Percentiles rank a stretch among this genome's conserved stretches.
phyloP scores from a whole-genome alignment of 2,329 filamentous ascomycete genomes.

The Neurospora crassa region DNA sequence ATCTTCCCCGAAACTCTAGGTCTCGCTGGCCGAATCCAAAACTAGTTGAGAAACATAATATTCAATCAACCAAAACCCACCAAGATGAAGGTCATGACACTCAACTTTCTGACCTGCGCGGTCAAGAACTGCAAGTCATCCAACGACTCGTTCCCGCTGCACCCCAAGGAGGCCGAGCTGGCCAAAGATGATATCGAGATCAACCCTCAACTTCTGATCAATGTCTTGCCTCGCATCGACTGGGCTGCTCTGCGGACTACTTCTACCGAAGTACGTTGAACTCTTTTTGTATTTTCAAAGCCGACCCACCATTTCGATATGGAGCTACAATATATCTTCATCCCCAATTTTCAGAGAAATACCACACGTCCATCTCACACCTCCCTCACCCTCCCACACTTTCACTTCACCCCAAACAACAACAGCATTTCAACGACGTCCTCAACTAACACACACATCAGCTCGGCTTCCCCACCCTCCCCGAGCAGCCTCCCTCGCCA shows the following conservation, averaged over 20 bases:
- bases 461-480: conserved; percentile 71
- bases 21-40: neutral
- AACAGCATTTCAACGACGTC: too few species aligned
- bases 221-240: conserved; percentile 79
- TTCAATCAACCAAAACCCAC: conserved; percentile 1
- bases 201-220: conserved; percentile 71
- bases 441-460: conserved; percentile 24
- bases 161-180: conserved; percentile 85
- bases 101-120: conserved; percentile 95
- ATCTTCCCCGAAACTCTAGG: neutral
- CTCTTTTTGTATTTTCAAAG: neutral
- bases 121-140: conserved; percentile 88
- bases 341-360: neutral
- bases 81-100: conserved; percentile 85
- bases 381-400: neutral
- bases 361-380: neutral
- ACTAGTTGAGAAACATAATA: neutral
- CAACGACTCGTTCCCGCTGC: conserved; percentile 73
- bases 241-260: conserved; percentile 74
- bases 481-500: conserved; percentile 51
- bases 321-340: neutral
- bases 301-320: neutral
- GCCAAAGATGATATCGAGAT: conserved; percentile 75
- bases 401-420: neutral
- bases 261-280: conserved; percentile 58